Base-by-base conservation (phyloP, 1,284 basidiomycete species). In the Moniliophthora roreri region DNA sequence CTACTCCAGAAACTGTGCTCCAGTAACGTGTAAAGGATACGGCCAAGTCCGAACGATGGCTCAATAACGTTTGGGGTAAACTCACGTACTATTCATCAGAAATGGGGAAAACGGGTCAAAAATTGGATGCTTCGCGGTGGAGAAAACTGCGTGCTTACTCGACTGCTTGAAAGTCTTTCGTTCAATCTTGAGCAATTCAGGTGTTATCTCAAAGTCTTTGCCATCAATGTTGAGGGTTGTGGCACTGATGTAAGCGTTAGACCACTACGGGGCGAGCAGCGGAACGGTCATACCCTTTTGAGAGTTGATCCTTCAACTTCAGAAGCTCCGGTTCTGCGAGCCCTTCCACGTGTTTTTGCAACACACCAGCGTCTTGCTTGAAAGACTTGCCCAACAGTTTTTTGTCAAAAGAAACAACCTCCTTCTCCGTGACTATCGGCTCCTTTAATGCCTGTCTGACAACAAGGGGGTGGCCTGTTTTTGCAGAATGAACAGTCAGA, bases 21-120 rank as follows among this genome's bases (percentile, higher is more conserved):
- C 46, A 99, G 85, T 50, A 98, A 77, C 35, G 87, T 87, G 72
- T 98, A 98, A 46, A 98, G 80, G 66, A 99, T 98, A 55, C 96
- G 92, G 54, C 96, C 96, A 63, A 99, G 87, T 62, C 97, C 96
- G 72, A 98, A 98, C 16, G 97, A 99, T 24, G 96, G 96, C 71
- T 98, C 96, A 67, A 98, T 97, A 70, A 99, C 96, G 73, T 98
- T 98, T 45, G 96, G 96, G 46, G 87, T 93, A 72, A 84, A 98
- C 73, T 98, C 95, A 63, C 96, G 91, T 59, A 94, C 94, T 93
- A 11, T 32, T 32, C 6, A 32, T 32, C 28, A 32, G 11, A 32
- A 32, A 11, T 32, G 28, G 65, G 35, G 59, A 45, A 54, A 56
- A 56, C 48, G 47, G 50, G 49, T 48, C 41, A 35, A 37, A 50